Evolutionary conservation across 2,329 filamentous ascomycete species (phyloP).

Genomic region (Huntiella bhutanensis): DNA sequence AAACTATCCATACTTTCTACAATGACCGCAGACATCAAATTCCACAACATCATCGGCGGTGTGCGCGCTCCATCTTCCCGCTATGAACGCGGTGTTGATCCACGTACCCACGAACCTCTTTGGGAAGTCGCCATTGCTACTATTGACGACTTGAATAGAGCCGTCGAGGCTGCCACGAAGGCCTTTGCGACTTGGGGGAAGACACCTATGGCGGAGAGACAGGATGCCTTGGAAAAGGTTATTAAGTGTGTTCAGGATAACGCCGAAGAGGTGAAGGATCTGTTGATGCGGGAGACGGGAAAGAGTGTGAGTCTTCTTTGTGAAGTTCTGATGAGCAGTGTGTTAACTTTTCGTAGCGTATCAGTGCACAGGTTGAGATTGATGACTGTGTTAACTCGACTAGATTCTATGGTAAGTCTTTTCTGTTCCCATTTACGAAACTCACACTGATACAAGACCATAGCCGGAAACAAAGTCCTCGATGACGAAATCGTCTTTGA

Average conservation of each 20-base stretch:
- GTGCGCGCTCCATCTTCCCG: not conserved
- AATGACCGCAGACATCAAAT: not conserved
- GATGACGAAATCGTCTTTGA: slow-evolving; percentile 12
- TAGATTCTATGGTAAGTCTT: slow-evolving; percentile 5
- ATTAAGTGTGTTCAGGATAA: slow-evolving; percentile 24
- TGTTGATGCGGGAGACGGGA: slow-evolving; percentile 14
- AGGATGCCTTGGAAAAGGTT: slow-evolving; percentile 16
- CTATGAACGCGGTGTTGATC: slow-evolving; percentile 14
- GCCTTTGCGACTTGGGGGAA: slow-evolving; percentile 18
- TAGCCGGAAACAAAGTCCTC: slow-evolving; percentile 1
- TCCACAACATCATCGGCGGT: slow-evolving; percentile 6
- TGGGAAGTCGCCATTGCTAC: slow-evolving; percentile 17
- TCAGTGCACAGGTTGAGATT: slow-evolving; percentile 4
- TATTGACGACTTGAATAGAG: slow-evolving; percentile 16
- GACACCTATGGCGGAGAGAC: slow-evolving; percentile 15
- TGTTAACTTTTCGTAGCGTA: slow-evolving; percentile 2
- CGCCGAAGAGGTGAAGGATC: slow-evolving; percentile 5
- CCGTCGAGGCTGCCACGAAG: slow-evolving; percentile 15
- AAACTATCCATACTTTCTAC: not conserved
- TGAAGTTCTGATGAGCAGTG: not conserved
- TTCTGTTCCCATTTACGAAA: not conserved
- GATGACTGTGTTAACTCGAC: not conserved
- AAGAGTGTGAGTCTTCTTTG: slow-evolving; percentile 12
- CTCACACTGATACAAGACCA: not conserved
- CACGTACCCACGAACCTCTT: slow-evolving; percentile 18